These are phyloP conservation scores for Teunomyces aglyptinius DNA, from an alignment of 805 yeast species.

Conservation along the genomic window DNA sequence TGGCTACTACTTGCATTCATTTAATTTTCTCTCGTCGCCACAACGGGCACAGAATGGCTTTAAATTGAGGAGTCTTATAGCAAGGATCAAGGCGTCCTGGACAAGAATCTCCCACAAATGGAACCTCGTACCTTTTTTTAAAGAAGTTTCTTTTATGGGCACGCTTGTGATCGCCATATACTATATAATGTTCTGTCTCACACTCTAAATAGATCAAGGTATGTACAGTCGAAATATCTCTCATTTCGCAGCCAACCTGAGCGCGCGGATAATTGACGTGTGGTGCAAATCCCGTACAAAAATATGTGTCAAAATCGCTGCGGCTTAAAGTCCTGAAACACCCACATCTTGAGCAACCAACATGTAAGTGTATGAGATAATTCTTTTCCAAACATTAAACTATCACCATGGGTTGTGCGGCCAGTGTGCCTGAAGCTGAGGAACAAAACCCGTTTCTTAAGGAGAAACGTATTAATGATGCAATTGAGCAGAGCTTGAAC, in stretches of 20 bases:
- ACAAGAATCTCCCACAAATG: slow-evolving; percentile 15
- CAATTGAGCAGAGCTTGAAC: slow-evolving; percentile 61
- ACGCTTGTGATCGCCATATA: slow-evolving; percentile 19
- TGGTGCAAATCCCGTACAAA: neutral
- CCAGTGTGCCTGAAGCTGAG: slow-evolving; percentile 46
- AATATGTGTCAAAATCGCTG: slow-evolving; percentile 16
- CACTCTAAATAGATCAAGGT: slow-evolving; percentile 11
- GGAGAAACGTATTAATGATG: slow-evolving; percentile 56
- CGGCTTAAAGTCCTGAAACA: slow-evolving; percentile 13
- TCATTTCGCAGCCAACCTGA: neutral
- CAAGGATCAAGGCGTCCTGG: neutral
- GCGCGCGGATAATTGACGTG: too few species aligned
- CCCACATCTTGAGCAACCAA: neutral
- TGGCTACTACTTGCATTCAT: slow-evolving; percentile 9
- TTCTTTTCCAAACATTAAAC: neutral
- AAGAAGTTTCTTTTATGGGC: slow-evolving; percentile 20
- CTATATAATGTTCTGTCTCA: slow-evolving; percentile 18
- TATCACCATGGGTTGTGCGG: slow-evolving; percentile 63
- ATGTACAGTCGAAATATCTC: neutral
- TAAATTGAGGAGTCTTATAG: slow-evolving; percentile 4
- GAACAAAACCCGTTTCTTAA: slow-evolving; percentile 54
- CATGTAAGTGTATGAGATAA: neutral
- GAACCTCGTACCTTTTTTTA: slow-evolving; percentile 17
- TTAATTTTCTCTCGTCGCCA: neutral
- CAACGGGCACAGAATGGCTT: neutral